Conservation (phyloP, 1,139 yeast species). For the Suhomyces maxii region DNA sequence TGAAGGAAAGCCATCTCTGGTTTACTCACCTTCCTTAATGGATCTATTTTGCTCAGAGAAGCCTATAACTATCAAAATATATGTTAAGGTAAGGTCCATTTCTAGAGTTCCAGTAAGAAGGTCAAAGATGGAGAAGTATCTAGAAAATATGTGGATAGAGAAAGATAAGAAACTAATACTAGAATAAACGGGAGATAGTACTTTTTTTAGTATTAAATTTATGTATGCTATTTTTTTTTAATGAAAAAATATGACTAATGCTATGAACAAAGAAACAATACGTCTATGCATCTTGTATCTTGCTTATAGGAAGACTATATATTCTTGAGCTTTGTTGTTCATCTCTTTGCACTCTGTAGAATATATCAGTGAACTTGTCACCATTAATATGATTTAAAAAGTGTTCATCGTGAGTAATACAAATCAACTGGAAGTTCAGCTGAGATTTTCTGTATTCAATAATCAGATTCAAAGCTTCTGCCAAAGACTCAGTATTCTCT, state of each 20-base stretch:
- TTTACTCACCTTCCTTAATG: constrained; percentile 51
- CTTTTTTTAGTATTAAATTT: too few species aligned
- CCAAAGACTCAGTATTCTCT: constrained; percentile 86
- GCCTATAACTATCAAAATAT: constrained; percentile 47
- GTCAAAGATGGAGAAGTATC: constrained; percentile 62
- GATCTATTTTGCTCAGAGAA: constrained; percentile 51
- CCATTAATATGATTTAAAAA: constrained; percentile 86
- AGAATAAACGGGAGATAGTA: not conserved
- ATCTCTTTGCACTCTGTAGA: constrained; percentile 78
- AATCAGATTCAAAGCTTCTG: constrained; percentile 73
- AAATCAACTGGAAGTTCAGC: constrained; percentile 87
- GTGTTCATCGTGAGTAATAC: constrained; percentile 94
- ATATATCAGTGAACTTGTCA: constrained; percentile 82
- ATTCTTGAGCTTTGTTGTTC: constrained; percentile 79
- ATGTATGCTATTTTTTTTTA: not conserved
- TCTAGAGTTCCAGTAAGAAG: constrained; percentile 53
- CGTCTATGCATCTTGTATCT: constrained; percentile 32
- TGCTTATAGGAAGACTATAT: constrained; percentile 42
- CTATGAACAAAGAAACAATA: not conserved
- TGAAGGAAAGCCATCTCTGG: not conserved
- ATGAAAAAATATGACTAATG: not conserved
- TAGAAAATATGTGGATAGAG: constrained; percentile 69
- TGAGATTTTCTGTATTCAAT: constrained; percentile 76
- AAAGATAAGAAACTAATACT: constrained; percentile 47
- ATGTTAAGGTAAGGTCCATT: constrained; percentile 48